These are phyloP conservation scores for Saturnispora galanensis DNA, from an alignment of 805 yeast species.

Conservation along the genomic window DNA sequence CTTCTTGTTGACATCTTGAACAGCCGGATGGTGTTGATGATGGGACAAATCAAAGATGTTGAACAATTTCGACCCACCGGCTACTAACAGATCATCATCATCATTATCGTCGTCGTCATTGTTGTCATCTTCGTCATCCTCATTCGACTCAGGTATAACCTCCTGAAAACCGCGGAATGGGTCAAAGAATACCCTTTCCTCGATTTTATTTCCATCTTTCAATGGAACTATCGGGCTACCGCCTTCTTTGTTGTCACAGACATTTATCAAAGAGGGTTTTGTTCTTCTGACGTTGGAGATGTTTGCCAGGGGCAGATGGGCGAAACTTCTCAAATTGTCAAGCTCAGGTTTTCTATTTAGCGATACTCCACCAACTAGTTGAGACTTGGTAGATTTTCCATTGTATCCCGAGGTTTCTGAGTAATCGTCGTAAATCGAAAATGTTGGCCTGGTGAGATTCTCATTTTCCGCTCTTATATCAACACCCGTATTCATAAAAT, in stretches of 20 bases:
- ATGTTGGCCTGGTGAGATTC: constrained; percentile 1
- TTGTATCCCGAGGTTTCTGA: not conserved
- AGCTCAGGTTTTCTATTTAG: not conserved
- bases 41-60: too few species aligned
- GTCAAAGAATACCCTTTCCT: too few species aligned
- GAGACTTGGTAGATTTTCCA: too few species aligned
- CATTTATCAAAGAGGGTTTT: too few species aligned
- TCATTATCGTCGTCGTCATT: not conserved
- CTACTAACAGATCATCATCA: constrained; percentile 1
- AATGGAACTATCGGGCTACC: too few species aligned
- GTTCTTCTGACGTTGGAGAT: constrained; percentile 1
- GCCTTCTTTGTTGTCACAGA: too few species aligned
- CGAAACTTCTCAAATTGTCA: not conserved
- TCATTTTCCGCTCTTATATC: constrained; percentile 15
- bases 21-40: too few species aligned
- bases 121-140: not conserved
- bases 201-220: too few species aligned
- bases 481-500: constrained; percentile 38
- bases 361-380: not conserved
- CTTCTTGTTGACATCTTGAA: too few species aligned
- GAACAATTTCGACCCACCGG: not conserved
- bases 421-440: not conserved
- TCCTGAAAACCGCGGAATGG: too few species aligned
- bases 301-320: constrained; percentile 1
- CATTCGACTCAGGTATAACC: too few species aligned